Evolutionary conservation across 106 monocot genomes (phyloP), one percentile per base, ranked within the genome.

Genomic region (Posidonia australis): DNA sequence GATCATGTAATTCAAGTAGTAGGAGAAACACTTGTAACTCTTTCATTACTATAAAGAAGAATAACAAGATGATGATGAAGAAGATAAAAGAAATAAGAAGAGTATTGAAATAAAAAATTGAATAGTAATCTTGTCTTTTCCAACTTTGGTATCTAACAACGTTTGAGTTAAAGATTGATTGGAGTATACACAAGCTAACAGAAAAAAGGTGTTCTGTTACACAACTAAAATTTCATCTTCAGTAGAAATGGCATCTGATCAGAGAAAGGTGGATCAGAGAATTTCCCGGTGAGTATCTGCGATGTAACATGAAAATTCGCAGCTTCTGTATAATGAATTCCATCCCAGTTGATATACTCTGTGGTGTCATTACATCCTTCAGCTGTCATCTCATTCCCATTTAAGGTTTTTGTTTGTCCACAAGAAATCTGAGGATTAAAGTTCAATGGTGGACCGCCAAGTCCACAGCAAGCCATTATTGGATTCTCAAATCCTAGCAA

Each of bases 281-380:
- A 89, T 72, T 80, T 89, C 60, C 93, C 86, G 5, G 89, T 84
- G 31, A 93, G 86, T 55, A 93, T 89, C 69, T 84, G 77, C 13
- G 86, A 81, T 29, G 93, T 73, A 60, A 86, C 77, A 75, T 80
- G 68, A 58, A 63, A 64, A 67, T 93, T 93, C 48, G 93, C 93
- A 53, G 89, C 89, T 51, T 93, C 89, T 20, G 93, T 86, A 58
- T 89, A 84, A 64, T 93, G 93, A 65, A 93, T 93, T 24, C 93
- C 93, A 78, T 93, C 93, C 93, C 93, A 89, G 54, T 71, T 89
- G 48, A 93, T 52, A 41, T 82, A 78, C 22, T 83, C 75, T 23
- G 77, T 70, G 10, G 79, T 46, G 51, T 88, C 81, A 71, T 67
- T 73, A 67, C 93, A 93, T 13, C 73, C 83, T 71, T 67, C 77